Conservation (phyloP, 1,284 basidiomycete species). For the Cryptococcus maquisensis region DNA sequence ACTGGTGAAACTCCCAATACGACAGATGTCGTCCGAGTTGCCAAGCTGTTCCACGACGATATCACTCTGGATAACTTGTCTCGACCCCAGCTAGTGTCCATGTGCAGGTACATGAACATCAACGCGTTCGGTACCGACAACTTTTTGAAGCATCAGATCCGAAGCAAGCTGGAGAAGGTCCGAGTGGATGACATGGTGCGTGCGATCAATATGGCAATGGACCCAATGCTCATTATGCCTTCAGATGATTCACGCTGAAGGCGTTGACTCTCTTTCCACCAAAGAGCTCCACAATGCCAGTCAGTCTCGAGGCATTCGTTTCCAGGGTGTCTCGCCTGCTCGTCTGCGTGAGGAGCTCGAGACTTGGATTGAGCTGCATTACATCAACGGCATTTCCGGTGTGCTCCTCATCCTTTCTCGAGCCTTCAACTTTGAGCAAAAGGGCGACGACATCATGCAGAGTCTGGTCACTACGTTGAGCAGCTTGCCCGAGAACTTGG, state of each 20-base stretch:
- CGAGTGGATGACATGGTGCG: slow-evolving; percentile 76
- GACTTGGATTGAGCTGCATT: slow-evolving; percentile 91
- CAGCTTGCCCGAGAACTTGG: slow-evolving; percentile 90
- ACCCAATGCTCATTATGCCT: neutral
- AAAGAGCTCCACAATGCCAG: slow-evolving; percentile 88
- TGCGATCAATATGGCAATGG: neutral
- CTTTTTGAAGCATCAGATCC: slow-evolving; percentile 91
- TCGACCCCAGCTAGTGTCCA: slow-evolving; percentile 92
- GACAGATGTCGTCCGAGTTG: slow-evolving; percentile 86
- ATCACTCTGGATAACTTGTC: slow-evolving; percentile 96
- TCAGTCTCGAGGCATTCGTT: slow-evolving; percentile 90
- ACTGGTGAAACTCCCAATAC: slow-evolving; percentile 91
- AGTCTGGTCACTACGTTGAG: slow-evolving; percentile 87
- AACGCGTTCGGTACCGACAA: slow-evolving; percentile 99
- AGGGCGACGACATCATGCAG: slow-evolving; percentile 74
- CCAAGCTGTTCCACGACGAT: slow-evolving; percentile 95
- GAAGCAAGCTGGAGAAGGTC: slow-evolving; percentile 75
- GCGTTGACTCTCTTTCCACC: slow-evolving; percentile 83
- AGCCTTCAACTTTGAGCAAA: slow-evolving; percentile 89
- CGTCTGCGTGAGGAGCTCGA: slow-evolving; percentile 80
- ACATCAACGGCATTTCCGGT: slow-evolving; percentile 79
- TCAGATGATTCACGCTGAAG: slow-evolving; percentile 79
- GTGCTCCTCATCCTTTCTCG: slow-evolving; percentile 87
- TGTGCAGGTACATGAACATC: slow-evolving; percentile 96
- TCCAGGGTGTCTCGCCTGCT: slow-evolving; percentile 75